Evolutionary conservation across 345 rosid species (phyloP).

Genomic region (Dovyalis caffra): DNA sequence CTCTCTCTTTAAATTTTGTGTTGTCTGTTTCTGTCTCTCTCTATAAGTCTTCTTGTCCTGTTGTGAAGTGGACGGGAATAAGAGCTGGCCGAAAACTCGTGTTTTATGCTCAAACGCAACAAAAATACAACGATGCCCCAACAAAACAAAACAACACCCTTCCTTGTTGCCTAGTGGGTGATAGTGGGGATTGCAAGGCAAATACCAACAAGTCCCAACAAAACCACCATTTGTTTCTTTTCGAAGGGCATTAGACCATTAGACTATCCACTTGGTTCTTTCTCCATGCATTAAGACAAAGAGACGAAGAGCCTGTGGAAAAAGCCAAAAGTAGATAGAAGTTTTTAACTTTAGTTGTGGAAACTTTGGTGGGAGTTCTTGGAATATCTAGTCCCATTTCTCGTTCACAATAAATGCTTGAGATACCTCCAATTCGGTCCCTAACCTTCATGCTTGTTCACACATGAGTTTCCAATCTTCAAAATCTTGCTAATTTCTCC

Average conservation of each 20-base stretch:
- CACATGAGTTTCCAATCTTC: neutral
- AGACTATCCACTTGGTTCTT: conserved; percentile 29
- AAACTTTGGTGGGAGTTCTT: conserved; percentile 18
- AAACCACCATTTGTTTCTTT: conserved; percentile 40
- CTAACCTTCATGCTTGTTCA: neutral
- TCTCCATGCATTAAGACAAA: conserved; percentile 29
- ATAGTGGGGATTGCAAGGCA: conserved; percentile 43
- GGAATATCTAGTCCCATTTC: conserved; percentile 9
- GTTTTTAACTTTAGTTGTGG: conserved; percentile 23
- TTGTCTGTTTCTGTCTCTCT: neutral
- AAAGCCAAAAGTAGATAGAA: conserved; percentile 20
- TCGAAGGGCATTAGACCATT: conserved; percentile 3
- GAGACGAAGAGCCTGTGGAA: conserved; percentile 18
- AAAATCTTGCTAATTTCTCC: neutral
- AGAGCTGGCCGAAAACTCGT: conserved; percentile 50
- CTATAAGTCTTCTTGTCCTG: conserved; percentile 8
- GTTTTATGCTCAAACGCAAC: conserved; percentile 28
- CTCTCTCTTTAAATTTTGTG: conserved; percentile 5
- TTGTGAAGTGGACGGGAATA: conserved; percentile 38
- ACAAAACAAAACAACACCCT: conserved; percentile 48
- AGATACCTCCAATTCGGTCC: neutral
- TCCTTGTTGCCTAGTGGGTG: conserved; percentile 49
- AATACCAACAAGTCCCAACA: conserved; percentile 31
- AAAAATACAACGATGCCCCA: conserved; percentile 42
- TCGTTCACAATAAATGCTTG: neutral